A percentile compares a stretch with the other conserved stretches of the same genome.
Conservation (phyloP, 306 rosid species). For the Rubus parviflorus region DNA sequence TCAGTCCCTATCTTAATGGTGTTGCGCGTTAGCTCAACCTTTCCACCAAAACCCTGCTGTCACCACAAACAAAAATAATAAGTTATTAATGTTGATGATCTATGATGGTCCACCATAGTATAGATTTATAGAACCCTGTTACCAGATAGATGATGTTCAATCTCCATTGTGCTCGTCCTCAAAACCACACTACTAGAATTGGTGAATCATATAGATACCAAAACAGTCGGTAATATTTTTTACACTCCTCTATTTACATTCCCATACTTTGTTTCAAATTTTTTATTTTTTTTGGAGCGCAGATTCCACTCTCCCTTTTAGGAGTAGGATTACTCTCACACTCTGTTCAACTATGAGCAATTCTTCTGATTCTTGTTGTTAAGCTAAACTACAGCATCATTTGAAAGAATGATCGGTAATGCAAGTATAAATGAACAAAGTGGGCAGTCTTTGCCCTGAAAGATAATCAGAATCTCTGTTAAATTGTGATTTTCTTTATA, state of each 20-base stretch:
- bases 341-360: background rate
- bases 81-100: background rate
- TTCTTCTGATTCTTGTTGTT: background rate
- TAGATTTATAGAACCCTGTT: background rate
- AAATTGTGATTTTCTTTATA: background rate
- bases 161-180: no score
- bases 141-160: no score
- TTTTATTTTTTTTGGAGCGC: no score
- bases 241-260: no score
- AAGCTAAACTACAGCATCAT: background rate
- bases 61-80: background rate
- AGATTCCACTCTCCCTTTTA: no score
- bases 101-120: background rate
- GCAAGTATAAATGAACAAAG: background rate
- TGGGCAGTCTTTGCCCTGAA: background rate
- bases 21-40: background rate
- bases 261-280: no score
- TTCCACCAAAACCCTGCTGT: constrained; percentile 22
- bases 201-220: no score
- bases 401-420: background rate
- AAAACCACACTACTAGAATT: no score
- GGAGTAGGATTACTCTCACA: no score
- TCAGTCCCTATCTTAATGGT: background rate
- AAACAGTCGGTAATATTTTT: no score
- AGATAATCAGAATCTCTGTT: background rate